These are phyloP conservation scores for Polytolypa hystricis DNA, from an alignment of 2,329 filamentous ascomycete species.

Conservation along the genomic window DNA sequence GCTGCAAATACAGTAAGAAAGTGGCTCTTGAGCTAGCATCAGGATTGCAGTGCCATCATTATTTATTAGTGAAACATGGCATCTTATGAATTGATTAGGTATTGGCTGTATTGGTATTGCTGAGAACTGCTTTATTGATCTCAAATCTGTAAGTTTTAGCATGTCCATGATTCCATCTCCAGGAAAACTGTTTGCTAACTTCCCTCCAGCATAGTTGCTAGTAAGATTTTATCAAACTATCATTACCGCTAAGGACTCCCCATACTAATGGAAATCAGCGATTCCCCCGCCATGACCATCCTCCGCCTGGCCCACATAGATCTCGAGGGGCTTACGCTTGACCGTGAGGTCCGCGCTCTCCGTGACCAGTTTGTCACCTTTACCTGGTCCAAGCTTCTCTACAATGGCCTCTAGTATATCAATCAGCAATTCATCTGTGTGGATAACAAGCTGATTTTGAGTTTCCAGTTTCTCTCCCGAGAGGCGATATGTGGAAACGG, in stretches of 20 bases:
- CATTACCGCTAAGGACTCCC: neutral
- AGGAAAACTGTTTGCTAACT: conserved; percentile 45
- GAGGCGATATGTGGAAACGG: conserved; percentile 54
- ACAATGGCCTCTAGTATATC: conserved; percentile 46
- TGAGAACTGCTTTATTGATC: conserved; percentile 61
- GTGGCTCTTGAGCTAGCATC: neutral
- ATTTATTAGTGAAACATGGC: neutral
- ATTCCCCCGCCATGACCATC: conserved; percentile 45
- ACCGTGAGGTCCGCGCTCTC: conserved; percentile 52
- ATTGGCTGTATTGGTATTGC: conserved; percentile 69
- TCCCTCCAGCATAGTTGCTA: conserved; percentile 10
- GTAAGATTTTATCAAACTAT: conserved; percentile 2
- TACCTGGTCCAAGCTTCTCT: conserved; percentile 42
- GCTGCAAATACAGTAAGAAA: conserved; percentile 11
- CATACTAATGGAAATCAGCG: conserved; percentile 2
- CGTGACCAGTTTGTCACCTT: conserved; percentile 56
- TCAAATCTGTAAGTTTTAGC: conserved; percentile 38
- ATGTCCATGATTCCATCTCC: conserved; percentile 27
- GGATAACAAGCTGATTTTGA: too few relatives aligned
- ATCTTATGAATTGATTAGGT: conserved; percentile 32
- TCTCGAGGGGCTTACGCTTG: conserved; percentile 54
- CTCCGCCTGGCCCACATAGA: conserved; percentile 50
- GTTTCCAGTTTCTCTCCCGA: conserved; percentile 58
- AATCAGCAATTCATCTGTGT: too few relatives aligned
- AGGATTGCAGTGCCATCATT: too few relatives aligned